A percentile compares a stretch with the other conserved stretches of the same genome.
These are phyloP conservation scores for Chlamydomonas applanata DNA, from an alignment of 139 green algal genomes.

Conservation along the genomic window DNA sequence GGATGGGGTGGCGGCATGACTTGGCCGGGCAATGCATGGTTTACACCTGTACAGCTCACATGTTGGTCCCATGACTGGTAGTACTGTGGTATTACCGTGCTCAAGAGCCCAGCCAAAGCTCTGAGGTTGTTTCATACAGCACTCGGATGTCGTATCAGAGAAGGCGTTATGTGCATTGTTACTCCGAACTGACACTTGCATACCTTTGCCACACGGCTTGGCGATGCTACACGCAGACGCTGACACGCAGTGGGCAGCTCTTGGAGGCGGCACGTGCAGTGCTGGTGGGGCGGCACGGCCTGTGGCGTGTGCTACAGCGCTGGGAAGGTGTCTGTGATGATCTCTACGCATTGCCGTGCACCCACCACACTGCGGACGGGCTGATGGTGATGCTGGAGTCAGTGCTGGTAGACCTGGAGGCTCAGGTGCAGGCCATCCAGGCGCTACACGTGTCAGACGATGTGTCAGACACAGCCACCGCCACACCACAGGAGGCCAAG, in stretches of 20 bases:
- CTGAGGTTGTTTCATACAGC: no score
- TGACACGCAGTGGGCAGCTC: not conserved
- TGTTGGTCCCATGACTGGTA: no score
- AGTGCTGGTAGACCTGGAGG: conserved; percentile 11
- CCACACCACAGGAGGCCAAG: conserved; percentile 33
- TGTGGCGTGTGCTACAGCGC: conserved; percentile 29
- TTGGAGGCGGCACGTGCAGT: conserved; percentile 7
- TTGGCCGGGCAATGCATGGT: no score
- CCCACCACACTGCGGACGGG: not conserved
- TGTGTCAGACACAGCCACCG: conserved; percentile 23
- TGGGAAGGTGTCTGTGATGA: conserved; percentile 30
- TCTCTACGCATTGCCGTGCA: conserved; percentile 23
- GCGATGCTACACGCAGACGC: not conserved
- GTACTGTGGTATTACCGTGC: no score
- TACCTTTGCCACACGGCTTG: not conserved
- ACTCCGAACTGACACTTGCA: no score
- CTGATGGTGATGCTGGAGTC: conserved; percentile 2
- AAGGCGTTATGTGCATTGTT: no score
- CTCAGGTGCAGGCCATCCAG: conserved; percentile 14
- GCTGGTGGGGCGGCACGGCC: conserved; percentile 15
- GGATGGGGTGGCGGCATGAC: no score
- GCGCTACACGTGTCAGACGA: conserved; percentile 29
- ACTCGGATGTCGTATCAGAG: no score
- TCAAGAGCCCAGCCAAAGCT: no score
- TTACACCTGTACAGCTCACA: no score